Conservation (phyloP, 345 rosid genomes). For the Boechera retrofracta region DNA sequence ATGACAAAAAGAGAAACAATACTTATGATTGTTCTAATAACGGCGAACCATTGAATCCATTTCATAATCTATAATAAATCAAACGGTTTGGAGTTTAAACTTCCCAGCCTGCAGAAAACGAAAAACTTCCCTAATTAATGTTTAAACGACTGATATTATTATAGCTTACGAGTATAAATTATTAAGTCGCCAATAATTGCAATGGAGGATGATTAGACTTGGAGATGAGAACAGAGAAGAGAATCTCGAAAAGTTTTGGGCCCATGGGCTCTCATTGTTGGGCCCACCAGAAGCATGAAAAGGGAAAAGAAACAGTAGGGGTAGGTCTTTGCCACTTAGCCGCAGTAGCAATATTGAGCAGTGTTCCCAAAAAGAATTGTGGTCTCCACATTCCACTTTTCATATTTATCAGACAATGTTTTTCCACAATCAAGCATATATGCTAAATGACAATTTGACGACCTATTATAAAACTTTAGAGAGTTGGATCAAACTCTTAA, state of each 20-base stretch:
- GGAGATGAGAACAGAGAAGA: slow-evolving; percentile 36
- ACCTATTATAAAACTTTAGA: slow-evolving; percentile 2
- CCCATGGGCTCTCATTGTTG: slow-evolving; percentile 44
- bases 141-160: background rate
- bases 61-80: background rate
- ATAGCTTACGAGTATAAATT: background rate
- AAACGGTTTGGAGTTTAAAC: background rate
- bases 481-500: background rate
- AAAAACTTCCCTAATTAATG: background rate
- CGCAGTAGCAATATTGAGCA: slow-evolving; percentile 49
- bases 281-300: slow-evolving; percentile 39
- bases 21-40: background rate
- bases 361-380: slow-evolving; percentile 47
- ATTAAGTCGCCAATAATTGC: slow-evolving; percentile 33
- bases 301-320: slow-evolving; percentile 28
- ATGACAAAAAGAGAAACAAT: too few relatives aligned
- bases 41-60: background rate
- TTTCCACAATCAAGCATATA: slow-evolving; percentile 17
- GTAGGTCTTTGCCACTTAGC: slow-evolving; percentile 46
- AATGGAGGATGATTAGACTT: slow-evolving; percentile 33
- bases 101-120: too few relatives aligned
- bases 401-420: slow-evolving; percentile 2
- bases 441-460: background rate
- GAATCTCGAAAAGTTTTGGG: slow-evolving; percentile 41
- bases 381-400: slow-evolving; percentile 44